phyloP scores from a whole-genome alignment of 345 rosid genomes.

The Euclidium syriacum region DNA sequence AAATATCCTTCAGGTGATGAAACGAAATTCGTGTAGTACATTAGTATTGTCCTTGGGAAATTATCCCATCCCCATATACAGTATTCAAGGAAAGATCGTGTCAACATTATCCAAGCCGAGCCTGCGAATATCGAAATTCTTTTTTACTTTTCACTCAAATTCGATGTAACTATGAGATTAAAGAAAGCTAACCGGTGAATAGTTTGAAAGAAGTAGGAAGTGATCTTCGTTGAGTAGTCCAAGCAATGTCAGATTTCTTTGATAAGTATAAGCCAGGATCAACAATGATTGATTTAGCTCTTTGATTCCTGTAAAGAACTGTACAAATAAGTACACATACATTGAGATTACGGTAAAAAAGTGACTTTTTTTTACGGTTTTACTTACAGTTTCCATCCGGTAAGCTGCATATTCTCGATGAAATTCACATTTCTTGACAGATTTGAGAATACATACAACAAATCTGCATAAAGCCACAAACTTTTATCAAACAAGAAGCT shows the following conservation, averaged over 20 bases:
- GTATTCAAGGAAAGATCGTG: slow-evolving; percentile 67
- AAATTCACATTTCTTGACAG: slow-evolving; percentile 69
- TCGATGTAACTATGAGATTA: neutral
- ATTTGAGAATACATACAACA: slow-evolving; percentile 75
- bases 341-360: neutral
- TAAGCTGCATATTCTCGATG: slow-evolving; percentile 68
- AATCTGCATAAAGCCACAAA: slow-evolving; percentile 44
- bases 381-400: slow-evolving; percentile 94
- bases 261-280: slow-evolving; percentile 93
- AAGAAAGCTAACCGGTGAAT: slow-evolving; percentile 59
- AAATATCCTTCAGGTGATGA: slow-evolving; percentile 98
- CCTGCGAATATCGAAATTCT: too few relatives aligned
- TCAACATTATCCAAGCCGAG: slow-evolving; percentile 82
- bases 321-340: slow-evolving; percentile 4
- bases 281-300: slow-evolving; percentile 74
- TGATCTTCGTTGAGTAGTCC: slow-evolving; percentile 81
- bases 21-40: slow-evolving; percentile 80
- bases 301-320: slow-evolving; percentile 54
- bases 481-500: neutral
- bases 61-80: slow-evolving; percentile 93
- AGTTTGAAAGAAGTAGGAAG: slow-evolving; percentile 83
- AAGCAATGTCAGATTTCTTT: slow-evolving; percentile 73
- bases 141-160: too few relatives aligned
- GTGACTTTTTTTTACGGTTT: neutral
- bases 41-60: slow-evolving; percentile 69